Conservation (phyloP, 129 eudicot genomes). For the Flaveria bidentis region DNA sequence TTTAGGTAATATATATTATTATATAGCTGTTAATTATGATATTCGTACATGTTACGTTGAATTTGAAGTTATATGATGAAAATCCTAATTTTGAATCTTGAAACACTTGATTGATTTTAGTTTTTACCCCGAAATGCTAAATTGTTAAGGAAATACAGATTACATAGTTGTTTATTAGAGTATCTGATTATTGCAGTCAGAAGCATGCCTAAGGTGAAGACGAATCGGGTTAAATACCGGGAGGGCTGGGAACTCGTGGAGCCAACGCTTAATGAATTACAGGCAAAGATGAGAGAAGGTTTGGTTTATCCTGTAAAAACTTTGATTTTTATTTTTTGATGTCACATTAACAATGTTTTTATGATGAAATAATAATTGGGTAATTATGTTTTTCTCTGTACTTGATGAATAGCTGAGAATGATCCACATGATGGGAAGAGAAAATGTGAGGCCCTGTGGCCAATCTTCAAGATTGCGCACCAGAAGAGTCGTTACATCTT, state of each 20-base stretch:
- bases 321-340: neutral
- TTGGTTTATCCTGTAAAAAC: neutral
- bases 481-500: constrained; percentile 82
- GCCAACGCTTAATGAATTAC: constrained; percentile 63
- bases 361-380: neutral
- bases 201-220: constrained; percentile 77
- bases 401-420: constrained; percentile 57
- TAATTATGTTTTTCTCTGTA: neutral
- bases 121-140: no score
- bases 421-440: constrained; percentile 87
- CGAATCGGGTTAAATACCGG: constrained; percentile 65
- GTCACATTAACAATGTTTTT: neutral
- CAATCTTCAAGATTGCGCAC: constrained; percentile 88
- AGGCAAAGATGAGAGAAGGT: constrained; percentile 55
- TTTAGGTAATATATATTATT: no score
- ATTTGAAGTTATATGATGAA: constrained; percentile 23
- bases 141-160: no score
- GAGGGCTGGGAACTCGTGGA: constrained; percentile 88
- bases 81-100: constrained; percentile 23
- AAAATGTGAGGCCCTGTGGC: constrained; percentile 86
- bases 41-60: neutral
- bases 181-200: constrained; percentile 34
- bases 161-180: neutral
- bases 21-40: no score
- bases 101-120: no score